Conservation (phyloP, 768 basidiomycete genomes). For the Pleurotus ostreatus region DNA sequence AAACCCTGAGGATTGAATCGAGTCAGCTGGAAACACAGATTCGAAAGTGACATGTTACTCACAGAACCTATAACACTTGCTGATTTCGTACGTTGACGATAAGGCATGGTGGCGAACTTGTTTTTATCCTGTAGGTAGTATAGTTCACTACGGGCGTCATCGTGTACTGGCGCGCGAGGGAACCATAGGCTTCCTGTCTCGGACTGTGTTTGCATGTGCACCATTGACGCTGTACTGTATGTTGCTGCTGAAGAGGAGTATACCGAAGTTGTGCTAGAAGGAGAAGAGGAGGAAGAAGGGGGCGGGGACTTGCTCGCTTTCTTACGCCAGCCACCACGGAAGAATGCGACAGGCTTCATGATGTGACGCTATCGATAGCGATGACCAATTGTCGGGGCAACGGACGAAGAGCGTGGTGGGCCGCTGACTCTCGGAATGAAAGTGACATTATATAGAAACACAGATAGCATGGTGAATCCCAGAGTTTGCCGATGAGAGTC, state of each 20-base stretch:
- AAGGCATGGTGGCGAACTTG: too few relatives aligned
- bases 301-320: slow-evolving; percentile 3
- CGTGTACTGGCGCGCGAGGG: too few relatives aligned
- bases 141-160: too few relatives aligned
- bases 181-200: too few relatives aligned
- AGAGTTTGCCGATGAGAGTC: slow-evolving; percentile 5
- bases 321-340: slow-evolving; percentile 6
- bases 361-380: not conserved
- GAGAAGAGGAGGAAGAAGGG: not conserved
- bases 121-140: too few relatives aligned
- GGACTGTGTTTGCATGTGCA: not conserved
- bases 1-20: too few relatives aligned
- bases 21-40: not conserved
- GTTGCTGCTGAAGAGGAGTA: not conserved
- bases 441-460: not conserved
- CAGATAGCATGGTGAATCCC: not conserved
- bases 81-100: not conserved
- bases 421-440: slow-evolving; percentile 4
- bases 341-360: slow-evolving; percentile 9
- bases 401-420: not conserved
- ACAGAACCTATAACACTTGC: not conserved
- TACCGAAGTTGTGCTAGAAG: not conserved
- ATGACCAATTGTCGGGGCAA: not conserved
- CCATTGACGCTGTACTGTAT: not conserved
- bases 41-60: not conserved